A percentile compares a stretch with the other conserved stretches of the same genome.
Evolutionary conservation across 352 stramenopile genomes (phyloP).

Genomic region (Phytophthora pluvialis): DNA sequence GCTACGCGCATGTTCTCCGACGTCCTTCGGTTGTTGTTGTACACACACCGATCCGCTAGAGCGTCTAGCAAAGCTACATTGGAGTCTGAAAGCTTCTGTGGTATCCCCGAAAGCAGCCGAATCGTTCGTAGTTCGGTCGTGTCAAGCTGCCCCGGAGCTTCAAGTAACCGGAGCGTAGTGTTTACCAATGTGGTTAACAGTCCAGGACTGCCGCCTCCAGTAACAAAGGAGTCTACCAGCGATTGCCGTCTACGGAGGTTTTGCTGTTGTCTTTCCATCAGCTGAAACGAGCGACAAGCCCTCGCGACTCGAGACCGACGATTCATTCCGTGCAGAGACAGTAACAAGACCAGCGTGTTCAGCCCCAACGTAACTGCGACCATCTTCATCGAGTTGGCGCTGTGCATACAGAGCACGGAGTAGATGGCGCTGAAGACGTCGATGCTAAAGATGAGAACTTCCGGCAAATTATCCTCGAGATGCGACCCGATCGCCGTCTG

Average conservation of each 20-base stretch:
- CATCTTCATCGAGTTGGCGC: slow-evolving; percentile 34
- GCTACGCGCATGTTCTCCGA: slow-evolving; percentile 10
- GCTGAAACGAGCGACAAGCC: slow-evolving; percentile 30
- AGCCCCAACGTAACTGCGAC: slow-evolving; percentile 23
- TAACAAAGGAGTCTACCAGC: slow-evolving; percentile 19
- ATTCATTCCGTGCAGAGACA: slow-evolving; percentile 36
- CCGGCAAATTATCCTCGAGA: slow-evolving; percentile 31
- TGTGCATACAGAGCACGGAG: slow-evolving; percentile 43
- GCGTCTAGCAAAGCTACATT: slow-evolving; percentile 24
- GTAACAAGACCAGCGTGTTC: slow-evolving; percentile 18
- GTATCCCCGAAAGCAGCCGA: slow-evolving; percentile 32
- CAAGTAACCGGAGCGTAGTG: slow-evolving; percentile 26
- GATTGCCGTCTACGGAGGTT: slow-evolving; percentile 20
- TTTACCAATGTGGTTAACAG: slow-evolving; percentile 29
- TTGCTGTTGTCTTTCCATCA: slow-evolving; percentile 28
- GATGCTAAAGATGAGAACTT: slow-evolving; percentile 43
- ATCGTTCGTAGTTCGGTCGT: slow-evolving; percentile 22
- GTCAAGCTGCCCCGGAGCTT: slow-evolving; percentile 34
- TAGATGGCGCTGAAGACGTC: slow-evolving; percentile 53
- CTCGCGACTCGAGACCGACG: slow-evolving; percentile 21
- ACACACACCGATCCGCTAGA: slow-evolving; percentile 28
- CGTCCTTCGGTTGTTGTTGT: slow-evolving; percentile 28
- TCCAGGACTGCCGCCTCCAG: slow-evolving; percentile 8
- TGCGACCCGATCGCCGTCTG: slow-evolving; percentile 38
- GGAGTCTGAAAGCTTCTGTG: slow-evolving; percentile 18